phyloP scores from a whole-genome alignment of 306 rosid genomes.

The Begonia masoniana region DNA sequence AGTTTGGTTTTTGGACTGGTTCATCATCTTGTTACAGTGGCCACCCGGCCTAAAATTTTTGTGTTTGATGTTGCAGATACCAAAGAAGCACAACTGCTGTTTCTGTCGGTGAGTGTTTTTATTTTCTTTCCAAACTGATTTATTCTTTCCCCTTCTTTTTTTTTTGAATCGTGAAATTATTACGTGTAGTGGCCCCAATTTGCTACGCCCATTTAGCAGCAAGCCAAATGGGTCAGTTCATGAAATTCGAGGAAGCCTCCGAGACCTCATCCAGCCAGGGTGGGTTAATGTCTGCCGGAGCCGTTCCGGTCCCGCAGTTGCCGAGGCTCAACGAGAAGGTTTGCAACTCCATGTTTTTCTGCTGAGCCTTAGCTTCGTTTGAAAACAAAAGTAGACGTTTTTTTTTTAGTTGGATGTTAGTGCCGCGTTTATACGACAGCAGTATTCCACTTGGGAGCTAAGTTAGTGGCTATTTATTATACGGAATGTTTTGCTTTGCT shows the following conservation, averaged over 20 bases:
- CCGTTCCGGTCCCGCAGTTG: constrained; percentile 57
- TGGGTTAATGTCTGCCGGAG: constrained; percentile 38
- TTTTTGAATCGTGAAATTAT: neutral
- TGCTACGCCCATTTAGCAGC: constrained; percentile 95
- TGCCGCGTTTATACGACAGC: too few species aligned
- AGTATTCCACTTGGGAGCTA: too few species aligned
- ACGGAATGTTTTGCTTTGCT: too few species aligned
- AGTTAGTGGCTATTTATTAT: too few species aligned
- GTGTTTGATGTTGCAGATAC: constrained; percentile 31
- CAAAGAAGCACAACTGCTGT: constrained; percentile 94
- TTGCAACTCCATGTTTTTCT: constrained; percentile 68
- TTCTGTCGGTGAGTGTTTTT: constrained; percentile 46
- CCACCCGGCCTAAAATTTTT: neutral
- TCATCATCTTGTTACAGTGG: neutral
- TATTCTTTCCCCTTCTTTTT: too few species aligned
- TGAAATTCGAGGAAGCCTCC: constrained; percentile 65
- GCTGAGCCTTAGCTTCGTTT: constrained; percentile 22
- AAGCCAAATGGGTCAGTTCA: constrained; percentile 53
- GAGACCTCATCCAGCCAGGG: constrained; percentile 83
- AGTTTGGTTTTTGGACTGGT: neutral
- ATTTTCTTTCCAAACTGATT: too few species aligned
- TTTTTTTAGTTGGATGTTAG: too few species aligned
- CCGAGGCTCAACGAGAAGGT: constrained; percentile 48
- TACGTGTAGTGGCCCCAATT: constrained; percentile 81
- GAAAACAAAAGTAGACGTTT: too few species aligned